These are phyloP conservation scores for Neonothopanus nambi DNA, from an alignment of 1,284 basidiomycete genomes.

Conservation along the genomic window DNA sequence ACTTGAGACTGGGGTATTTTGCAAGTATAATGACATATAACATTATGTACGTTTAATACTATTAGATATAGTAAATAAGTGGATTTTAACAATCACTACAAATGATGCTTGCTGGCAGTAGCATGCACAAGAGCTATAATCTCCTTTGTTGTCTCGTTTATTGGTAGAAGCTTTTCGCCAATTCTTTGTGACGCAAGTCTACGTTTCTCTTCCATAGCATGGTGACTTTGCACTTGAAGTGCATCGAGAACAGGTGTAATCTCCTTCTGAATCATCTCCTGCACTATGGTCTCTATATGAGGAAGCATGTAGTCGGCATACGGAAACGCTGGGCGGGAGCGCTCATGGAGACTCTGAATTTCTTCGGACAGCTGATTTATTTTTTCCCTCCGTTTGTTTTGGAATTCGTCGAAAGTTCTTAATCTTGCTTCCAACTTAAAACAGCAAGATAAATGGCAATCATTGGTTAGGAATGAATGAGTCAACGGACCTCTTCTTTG, in stretches of 20 bases:
- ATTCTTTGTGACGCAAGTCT: constrained; percentile 2
- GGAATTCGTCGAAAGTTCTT: not conserved
- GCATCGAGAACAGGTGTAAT: constrained; percentile 18
- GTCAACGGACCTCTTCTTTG: constrained; percentile 10
- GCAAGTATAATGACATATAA: not conserved
- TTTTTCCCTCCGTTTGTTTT: constrained; percentile 10
- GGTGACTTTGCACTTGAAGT: constrained; percentile 5
- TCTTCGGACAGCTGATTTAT: constrained; percentile 8
- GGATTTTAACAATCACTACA: not conserved
- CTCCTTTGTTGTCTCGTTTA: constrained; percentile 15
- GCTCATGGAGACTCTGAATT: constrained; percentile 11
- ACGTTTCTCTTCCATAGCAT: constrained; percentile 7
- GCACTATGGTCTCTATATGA: constrained; percentile 10
- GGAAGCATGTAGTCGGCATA: constrained; percentile 6
- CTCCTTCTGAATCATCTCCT: constrained; percentile 17
- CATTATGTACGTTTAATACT: not conserved
- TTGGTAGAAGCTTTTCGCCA: constrained; percentile 18
- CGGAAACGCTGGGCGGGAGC: constrained; percentile 4
- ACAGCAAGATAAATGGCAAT: not conserved
- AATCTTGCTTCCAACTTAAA: constrained; percentile 1
- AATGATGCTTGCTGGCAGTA: not conserved
- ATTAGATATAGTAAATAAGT: not conserved
- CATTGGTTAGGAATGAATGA: not conserved
- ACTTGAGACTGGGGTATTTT: not conserved
- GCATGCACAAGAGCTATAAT: constrained; percentile 8